Conservation (phyloP, 805 yeast genomes). For the Saccharomyces jurei region DNA sequence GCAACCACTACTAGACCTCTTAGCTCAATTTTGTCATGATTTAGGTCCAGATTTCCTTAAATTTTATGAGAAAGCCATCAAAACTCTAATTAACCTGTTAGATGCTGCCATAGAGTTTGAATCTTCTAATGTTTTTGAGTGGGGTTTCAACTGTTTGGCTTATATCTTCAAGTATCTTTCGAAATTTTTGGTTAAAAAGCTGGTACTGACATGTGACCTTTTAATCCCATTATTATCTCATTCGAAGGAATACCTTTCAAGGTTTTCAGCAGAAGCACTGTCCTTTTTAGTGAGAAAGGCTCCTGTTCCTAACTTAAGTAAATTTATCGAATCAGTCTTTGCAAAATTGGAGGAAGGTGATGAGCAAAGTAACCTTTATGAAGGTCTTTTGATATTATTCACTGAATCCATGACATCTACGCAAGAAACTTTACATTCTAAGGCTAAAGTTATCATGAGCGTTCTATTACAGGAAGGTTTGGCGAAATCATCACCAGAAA, state of each 20-base stretch:
- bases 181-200: slow-evolving; percentile 50
- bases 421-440: slow-evolving; percentile 67
- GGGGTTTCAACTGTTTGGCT: slow-evolving; percentile 78
- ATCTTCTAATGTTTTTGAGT: slow-evolving; percentile 61
- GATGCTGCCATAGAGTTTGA: slow-evolving; percentile 40
- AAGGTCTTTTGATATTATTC: slow-evolving; percentile 53
- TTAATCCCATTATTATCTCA: slow-evolving; percentile 56
- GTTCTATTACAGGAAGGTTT: slow-evolving; percentile 33
- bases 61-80: slow-evolving; percentile 50
- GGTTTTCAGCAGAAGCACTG: slow-evolving; percentile 86
- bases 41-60: slow-evolving; percentile 83
- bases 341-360: slow-evolving; percentile 27
- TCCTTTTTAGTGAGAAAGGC: slow-evolving; percentile 76
- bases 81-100: slow-evolving; percentile 39
- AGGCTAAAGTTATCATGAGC: slow-evolving; percentile 44
- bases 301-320: slow-evolving; percentile 37
- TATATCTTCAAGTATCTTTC: slow-evolving; percentile 83
- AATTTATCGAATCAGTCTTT: slow-evolving; percentile 40
- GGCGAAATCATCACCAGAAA: slow-evolving; percentile 1
- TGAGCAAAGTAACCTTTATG: slow-evolving; percentile 40
- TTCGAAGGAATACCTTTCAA: slow-evolving; percentile 55
- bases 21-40: slow-evolving; percentile 85
- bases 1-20: slow-evolving; percentile 72
- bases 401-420: slow-evolving; percentile 72
- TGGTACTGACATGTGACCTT: slow-evolving; percentile 59